Base-by-base conservation (phyloP, 495 filamentous ascomycete species). In the Pyronema omphalodes region DNA sequence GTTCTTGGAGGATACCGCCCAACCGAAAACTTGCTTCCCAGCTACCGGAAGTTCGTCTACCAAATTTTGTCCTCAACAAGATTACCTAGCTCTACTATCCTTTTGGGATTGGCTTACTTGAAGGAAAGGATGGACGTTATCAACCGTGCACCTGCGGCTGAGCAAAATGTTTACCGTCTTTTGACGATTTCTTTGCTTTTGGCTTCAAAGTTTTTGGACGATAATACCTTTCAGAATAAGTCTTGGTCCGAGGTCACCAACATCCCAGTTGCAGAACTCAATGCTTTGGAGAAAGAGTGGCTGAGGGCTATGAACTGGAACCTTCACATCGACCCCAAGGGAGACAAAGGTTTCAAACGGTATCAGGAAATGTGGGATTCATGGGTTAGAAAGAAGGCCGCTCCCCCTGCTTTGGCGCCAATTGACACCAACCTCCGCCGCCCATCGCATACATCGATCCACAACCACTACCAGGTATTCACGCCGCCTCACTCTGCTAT, bases 141-240 rank as follows among this genome's bases (percentile, higher is more conserved):
- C 71, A 14, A 65, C 68, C 23, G 77, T 77, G 11, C 69, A 73
- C 37, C 58, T 54, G 6, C 67, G 77, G 12, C 23, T 29, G 74
- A 74, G 57, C 81, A 81, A 64, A 81, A 79, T 43, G 80, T 89
- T 62, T 77, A 93, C 52, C 82, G 87, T 50, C 85, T 95, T 78
- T 75, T 96, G 52, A 95, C 88, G 11, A 83, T 88, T 52, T 74
- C 82, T 12, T 74, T 99, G 35, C 72, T 99, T 40, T 76, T 99
- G 35, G 91, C 88, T 50, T 95, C 88, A 73, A 99, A 99, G 70
- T 99, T 99, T 63, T 68, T 96, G 52, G 91, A 99, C 64, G 91
- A 99, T 68, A 96, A 96, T 69, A 99, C 91, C 12, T 99, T 96
- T 69, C 88, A 95, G 73, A 99, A 96, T 71, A 85, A 88, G 52